phyloP scores from a whole-genome alignment of 257 asterid species.

The Solanum sejunctum region DNA sequence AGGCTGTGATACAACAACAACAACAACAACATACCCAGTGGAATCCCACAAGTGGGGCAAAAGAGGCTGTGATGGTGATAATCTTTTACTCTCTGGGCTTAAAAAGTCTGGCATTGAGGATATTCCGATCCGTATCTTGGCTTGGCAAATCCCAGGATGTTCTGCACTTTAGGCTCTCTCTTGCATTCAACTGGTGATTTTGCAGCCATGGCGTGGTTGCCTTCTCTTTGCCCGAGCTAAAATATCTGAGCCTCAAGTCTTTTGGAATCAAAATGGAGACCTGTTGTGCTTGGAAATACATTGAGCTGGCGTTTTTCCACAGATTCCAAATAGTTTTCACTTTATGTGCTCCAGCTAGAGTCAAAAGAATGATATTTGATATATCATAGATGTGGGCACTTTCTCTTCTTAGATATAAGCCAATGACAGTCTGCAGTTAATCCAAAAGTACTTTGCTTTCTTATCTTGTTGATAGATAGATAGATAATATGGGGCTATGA shows the following conservation, averaged over 20 bases:
- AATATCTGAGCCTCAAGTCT: neutral
- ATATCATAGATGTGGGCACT: neutral
- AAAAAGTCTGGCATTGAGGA: neutral
- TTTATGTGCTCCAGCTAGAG: neutral
- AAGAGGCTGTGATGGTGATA: neutral
- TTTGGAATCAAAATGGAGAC: neutral
- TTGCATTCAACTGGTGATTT: conserved; percentile 3
- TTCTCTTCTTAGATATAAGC: neutral
- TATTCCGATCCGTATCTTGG: neutral
- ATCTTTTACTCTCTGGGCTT: neutral
- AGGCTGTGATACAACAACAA: too few relatives aligned
- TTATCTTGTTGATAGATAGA: neutral
- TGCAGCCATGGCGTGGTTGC: conserved; percentile 1
- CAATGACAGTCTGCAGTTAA: neutral
- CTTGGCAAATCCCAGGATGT: neutral
- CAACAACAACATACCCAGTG: too few relatives aligned
- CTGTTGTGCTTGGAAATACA: neutral
- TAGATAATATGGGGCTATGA: neutral
- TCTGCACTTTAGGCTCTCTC: neutral
- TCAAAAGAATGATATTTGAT: neutral
- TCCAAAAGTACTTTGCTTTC: neutral
- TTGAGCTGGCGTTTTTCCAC: neutral
- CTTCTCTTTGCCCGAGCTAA: neutral
- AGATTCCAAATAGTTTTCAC: neutral
- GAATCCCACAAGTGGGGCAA: neutral